Percentiles rank a stretch among this genome's conserved stretches.
These are phyloP conservation scores for Fusarium floridanum DNA, from an alignment of 2,329 filamentous ascomycete species.

Conservation along the genomic window DNA sequence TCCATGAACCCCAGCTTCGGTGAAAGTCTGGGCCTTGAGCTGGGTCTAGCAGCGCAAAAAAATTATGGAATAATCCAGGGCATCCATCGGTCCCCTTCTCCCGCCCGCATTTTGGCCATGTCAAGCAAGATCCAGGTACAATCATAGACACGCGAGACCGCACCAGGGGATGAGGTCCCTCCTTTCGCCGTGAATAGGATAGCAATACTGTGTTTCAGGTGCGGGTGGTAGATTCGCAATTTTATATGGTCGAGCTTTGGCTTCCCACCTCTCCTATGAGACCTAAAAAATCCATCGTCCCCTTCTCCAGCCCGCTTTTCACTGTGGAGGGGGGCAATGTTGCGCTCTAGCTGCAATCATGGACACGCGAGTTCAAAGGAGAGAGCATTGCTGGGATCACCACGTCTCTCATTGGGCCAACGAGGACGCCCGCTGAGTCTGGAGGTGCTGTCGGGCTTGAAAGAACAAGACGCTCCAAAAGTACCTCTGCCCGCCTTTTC, in stretches of 20 bases:
- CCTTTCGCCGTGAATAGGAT: neutral
- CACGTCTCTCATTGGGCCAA: slow-evolving; percentile 31
- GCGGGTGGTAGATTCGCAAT: neutral
- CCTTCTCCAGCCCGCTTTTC: slow-evolving; percentile 3
- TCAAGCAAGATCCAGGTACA: neutral
- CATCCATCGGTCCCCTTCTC: slow-evolving; percentile 10
- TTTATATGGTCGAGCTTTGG: neutral
- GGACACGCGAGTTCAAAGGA: slow-evolving; percentile 28
- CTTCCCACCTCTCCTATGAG: neutral
- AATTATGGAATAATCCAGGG: slow-evolving; percentile 20
- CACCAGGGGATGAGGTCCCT: neutral
- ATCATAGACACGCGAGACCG: neutral
- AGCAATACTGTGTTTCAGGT: neutral
- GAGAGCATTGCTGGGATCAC: slow-evolving; percentile 14
- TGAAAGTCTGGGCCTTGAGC: slow-evolving; percentile 16
- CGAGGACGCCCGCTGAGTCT: slow-evolving; percentile 8
- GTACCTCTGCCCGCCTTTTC: slow-evolving; percentile 25
- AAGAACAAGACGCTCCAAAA: slow-evolving; percentile 12
- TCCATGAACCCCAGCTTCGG: slow-evolving; percentile 15
- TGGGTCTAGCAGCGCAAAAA: slow-evolving; percentile 17
- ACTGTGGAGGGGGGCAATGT: slow-evolving; percentile 20
- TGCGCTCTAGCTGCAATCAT: slow-evolving; percentile 15
- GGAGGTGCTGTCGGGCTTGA: slow-evolving; percentile 26
- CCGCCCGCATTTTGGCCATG: neutral
- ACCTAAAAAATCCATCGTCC: neutral